These are phyloP conservation scores for Carex cristatella DNA, from an alignment of 176 grass and related monocot species.

Conservation along the genomic window DNA sequence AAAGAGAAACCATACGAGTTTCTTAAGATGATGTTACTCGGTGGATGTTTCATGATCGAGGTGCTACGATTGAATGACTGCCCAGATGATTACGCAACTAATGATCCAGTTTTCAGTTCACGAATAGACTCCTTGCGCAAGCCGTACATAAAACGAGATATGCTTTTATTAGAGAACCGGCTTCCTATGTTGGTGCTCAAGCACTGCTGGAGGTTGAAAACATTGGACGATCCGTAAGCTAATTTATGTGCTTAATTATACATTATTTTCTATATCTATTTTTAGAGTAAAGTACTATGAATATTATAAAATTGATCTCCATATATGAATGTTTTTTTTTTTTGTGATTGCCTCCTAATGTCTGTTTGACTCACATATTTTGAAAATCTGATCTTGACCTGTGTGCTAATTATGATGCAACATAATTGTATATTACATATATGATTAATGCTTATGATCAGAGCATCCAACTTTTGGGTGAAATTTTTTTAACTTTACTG, in stretches of 20 bases:
- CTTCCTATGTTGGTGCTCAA: slow-evolving; percentile 23
- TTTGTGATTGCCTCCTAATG: too few relatives aligned
- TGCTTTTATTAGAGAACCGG: slow-evolving; percentile 37
- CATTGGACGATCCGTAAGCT: not conserved
- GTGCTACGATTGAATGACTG: not conserved
- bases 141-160: slow-evolving; percentile 25
- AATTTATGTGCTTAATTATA: too few relatives aligned
- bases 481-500: not conserved
- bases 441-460: too few relatives aligned
- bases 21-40: not conserved
- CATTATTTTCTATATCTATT: too few relatives aligned
- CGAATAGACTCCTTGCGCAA: not conserved
- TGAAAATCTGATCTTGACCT: too few relatives aligned
- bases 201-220: not conserved
- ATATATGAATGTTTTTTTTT: too few relatives aligned
- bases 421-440: not conserved
- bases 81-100: not conserved
- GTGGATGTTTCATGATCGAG: slow-evolving; percentile 5
- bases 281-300: too few relatives aligned
- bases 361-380: too few relatives aligned
- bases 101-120: slow-evolving; percentile 22
- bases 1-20: not conserved
- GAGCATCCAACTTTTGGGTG: too few relatives aligned
- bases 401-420: not conserved
- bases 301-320: too few relatives aligned